Conservation (phyloP, 2,329 filamentous ascomycete genomes). For the Elsinoe batatas region DNA sequence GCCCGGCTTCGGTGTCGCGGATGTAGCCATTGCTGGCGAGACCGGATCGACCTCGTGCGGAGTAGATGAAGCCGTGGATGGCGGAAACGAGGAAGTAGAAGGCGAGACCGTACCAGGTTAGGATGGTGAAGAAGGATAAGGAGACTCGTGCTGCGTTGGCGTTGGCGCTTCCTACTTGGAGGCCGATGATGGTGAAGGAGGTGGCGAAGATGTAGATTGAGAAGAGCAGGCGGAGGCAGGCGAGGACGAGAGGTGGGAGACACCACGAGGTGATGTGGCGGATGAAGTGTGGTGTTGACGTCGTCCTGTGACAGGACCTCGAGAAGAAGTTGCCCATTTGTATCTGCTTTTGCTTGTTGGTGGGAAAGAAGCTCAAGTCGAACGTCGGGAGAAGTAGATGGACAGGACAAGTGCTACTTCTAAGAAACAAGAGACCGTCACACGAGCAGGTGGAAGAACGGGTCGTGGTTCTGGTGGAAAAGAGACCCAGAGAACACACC, state of each 20-base stretch:
- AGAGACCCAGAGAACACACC: not conserved
- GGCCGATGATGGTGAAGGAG: slow-evolving; percentile 60
- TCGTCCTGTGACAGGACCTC: slow-evolving; percentile 15
- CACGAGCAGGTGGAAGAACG: not conserved
- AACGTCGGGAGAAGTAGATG: too few relatives aligned
- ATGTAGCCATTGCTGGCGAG: slow-evolving; percentile 28
- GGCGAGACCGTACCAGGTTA: slow-evolving; percentile 72
- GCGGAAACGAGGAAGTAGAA: slow-evolving; percentile 67
- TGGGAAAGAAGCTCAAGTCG: too few relatives aligned
- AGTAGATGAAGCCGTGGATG: slow-evolving; percentile 60
- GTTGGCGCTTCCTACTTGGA: slow-evolving; percentile 47
- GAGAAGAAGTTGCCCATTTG: slow-evolving; percentile 9
- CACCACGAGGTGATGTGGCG: slow-evolving; percentile 76
- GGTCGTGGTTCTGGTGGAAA: not conserved
- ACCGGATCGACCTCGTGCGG: slow-evolving; percentile 28
- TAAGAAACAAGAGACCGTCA: slow-evolving; percentile 6
- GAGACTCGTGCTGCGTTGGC: slow-evolving; percentile 41
- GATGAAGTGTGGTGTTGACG: slow-evolving; percentile 15
- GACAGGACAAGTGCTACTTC: not conserved
- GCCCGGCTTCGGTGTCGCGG: not conserved
- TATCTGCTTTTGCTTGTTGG: not conserved
- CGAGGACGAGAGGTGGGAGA: slow-evolving; percentile 55
- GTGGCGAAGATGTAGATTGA: slow-evolving; percentile 59
- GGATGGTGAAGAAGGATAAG: slow-evolving; percentile 75
- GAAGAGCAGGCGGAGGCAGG: slow-evolving; percentile 42